Evolutionary conservation across 441 rosid species (phyloP), one percentile per base, ranked within the genome.

Genomic region (Arabidopsis lyrata): DNA sequence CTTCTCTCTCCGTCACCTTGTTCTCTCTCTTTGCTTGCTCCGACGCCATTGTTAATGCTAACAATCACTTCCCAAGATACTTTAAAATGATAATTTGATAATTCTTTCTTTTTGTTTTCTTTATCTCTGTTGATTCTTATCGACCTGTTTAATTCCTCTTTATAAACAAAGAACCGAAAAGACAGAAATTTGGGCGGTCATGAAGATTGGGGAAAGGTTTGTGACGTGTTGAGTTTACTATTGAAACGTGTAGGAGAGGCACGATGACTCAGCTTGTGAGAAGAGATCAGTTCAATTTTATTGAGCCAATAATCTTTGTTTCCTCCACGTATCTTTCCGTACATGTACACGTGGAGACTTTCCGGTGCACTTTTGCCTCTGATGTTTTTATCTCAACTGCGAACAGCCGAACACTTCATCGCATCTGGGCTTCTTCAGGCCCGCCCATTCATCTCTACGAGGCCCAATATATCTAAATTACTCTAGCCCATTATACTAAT

Each of bases 1-100:
- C 72, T 39, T 86, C 91, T 54, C 75, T 68, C 70, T 83, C 86
- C 2, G 5, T 49, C 16, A 81, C 82, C 3, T 70, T 69, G 71
- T 80, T 84, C 9, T 85, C 90, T 75, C 82, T 82, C 16, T 84
- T 76, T 13, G 78, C 70, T 71, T 94, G 90, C 72, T 86, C 78
- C 0, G 95, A 88, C 27, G 95, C 84, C 98, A 88, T 90, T 61
- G 58, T 48, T 70, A 6, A 31, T 1, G n/a, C 49, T 55, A 27
- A 42, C 8, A 42, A 15, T 14, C 12, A 27, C 18, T 56, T 54
- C 14, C 14, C 55, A 45, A 39, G 44, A 78, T 10, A 0, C 29
- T 69, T 45, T 35, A 32, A 49, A 55, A 70, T 57, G 44, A 27
- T 54, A 38, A 38, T 36, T 48, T 6, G 56, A 62, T 54, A 8